Evolutionary conservation across 129 eudicot species (phyloP).

Genomic region (Apium graveolens): DNA sequence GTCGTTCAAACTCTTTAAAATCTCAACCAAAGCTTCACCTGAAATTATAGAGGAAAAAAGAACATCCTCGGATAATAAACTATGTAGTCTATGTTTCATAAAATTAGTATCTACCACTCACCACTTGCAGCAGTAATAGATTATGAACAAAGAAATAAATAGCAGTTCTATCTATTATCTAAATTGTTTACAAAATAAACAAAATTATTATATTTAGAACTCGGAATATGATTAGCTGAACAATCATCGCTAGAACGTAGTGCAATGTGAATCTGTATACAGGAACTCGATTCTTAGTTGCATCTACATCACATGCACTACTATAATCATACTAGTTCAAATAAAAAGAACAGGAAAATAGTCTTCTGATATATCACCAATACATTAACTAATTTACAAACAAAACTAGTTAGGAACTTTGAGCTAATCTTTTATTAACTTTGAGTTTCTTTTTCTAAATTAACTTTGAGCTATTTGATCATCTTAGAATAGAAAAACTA

Average conservation of each 20-base stretch:
- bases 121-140: background rate
- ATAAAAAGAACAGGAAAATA: background rate
- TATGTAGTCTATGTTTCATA: background rate
- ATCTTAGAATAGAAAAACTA: too few species aligned
- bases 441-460: too few species aligned
- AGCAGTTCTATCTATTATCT: background rate
- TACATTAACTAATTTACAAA: background rate
- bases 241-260: background rate
- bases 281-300: too few species aligned
- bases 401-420: too few species aligned
- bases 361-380: background rate
- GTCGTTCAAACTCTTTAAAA: too few species aligned
- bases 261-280: too few species aligned
- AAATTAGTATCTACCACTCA: background rate
- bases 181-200: background rate
- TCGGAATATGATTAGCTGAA: background rate
- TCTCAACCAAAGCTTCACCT: constrained; percentile 57
- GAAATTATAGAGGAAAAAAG: constrained; percentile 21
- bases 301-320: background rate
- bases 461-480: too few species aligned
- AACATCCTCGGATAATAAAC: background rate
- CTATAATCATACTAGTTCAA: background rate
- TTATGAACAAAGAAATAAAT: background rate
- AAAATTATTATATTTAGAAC: background rate
- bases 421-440: too few species aligned